Base-by-base conservation (phyloP, 208 protist genomes). In the Trypanosoma conorhini region DNA sequence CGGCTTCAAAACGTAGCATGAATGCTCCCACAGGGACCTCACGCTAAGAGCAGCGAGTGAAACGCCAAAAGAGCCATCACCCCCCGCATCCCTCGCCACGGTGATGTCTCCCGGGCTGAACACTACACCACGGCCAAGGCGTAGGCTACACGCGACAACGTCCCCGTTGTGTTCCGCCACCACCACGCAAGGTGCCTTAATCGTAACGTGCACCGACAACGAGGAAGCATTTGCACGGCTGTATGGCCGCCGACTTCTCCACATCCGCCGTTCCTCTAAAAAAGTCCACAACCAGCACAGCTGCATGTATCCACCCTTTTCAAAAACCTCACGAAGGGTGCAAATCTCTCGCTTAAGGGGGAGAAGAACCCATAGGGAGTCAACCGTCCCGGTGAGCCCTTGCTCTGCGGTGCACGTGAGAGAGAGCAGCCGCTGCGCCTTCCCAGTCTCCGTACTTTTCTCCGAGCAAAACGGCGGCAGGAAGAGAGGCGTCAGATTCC, bases 291-390 rank as follows among this genome's bases (percentile, higher is more conserved):
- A 48, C 24, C 66, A 67, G 9, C 4, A 15, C 15, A 79, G 42
- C 26, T 74, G 19, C 19, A 4, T 12, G 31, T 67, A 74, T 12
- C 52, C 68, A 31, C 51, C 58, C 22, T 52, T 57, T 35, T 48
- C 31, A 52, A 74, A 48, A 0, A 65, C 46, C 0, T 46, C 52
- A 74, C 50, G 21, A 0, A 74, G 17, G 12, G 63, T 28, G 31
- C 59, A 56, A 1, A 84, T 61, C 22, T 87, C 76, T 40, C 62
- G 21, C 7, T 67, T 61, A 17, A 56, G 68, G 0, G 82, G 82
- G 21, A 80, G 62, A n/a, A 84, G 38, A 44, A 87, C 44, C 76
- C 78, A 84, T 33, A 75, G 44, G 12, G 66, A 66, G 22, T 50
- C 40, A 9, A 71, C n/a, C 19, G 17, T 35, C 4, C 69, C 62